phyloP scores from a whole-genome alignment of 2,329 filamentous ascomycete species.

The Cadophora gregata region DNA sequence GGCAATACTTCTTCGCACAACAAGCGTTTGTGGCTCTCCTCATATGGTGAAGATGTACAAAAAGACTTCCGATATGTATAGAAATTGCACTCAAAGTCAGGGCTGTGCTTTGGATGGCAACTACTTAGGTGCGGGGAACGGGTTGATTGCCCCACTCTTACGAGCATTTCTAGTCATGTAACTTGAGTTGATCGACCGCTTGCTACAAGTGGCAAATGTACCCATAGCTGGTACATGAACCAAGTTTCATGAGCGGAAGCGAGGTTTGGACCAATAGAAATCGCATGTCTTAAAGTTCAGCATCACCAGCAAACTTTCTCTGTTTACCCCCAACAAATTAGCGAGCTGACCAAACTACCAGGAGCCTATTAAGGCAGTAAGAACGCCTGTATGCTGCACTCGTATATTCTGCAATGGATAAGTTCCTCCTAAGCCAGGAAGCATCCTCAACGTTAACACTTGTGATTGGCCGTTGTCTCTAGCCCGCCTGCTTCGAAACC shows the following conservation, averaged over 20 bases:
- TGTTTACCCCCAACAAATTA: neutral
- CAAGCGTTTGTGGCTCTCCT: neutral
- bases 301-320: neutral
- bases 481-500: neutral
- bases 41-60: neutral
- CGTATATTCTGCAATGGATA: no score
- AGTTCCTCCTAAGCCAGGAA: no score
- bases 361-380: no score
- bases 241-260: neutral
- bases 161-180: neutral
- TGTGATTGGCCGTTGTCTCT: neutral
- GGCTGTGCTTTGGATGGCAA: neutral
- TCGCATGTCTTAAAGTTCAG: neutral
- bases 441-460: no score
- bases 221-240: neutral
- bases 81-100: neutral
- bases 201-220: neutral
- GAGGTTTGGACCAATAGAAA: neutral
- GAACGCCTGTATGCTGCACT: no score
- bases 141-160: neutral
- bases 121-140: neutral
- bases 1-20: neutral
- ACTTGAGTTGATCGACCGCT: neutral
- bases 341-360: no score
- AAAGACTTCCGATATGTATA: neutral